Evolutionary conservation across 257 asterid genomes (phyloP).

Genomic region (Knoxia roxburghii): DNA sequence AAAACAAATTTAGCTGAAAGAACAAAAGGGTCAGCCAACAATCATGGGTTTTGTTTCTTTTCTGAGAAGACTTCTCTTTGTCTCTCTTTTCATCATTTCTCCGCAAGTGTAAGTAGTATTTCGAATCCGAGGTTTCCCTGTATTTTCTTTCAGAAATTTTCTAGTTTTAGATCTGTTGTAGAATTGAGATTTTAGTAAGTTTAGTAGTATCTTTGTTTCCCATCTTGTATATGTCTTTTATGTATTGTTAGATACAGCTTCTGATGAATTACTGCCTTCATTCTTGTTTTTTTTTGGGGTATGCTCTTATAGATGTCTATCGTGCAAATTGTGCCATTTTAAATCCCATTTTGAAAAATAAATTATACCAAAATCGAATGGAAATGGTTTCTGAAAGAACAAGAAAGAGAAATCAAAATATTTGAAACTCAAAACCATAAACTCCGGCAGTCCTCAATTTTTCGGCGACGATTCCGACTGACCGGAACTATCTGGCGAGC

Average conservation of each 20-base stretch:
- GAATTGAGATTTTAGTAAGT: not conserved
- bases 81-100: constrained; percentile 87
- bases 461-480: no score
- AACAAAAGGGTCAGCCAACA: not conserved
- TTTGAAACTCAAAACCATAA: no score
- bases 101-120: constrained; percentile 65
- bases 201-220: not conserved
- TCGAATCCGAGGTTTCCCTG: not conserved
- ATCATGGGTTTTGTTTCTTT: constrained; percentile 86
- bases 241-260: constrained; percentile 15
- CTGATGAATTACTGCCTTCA: not conserved
- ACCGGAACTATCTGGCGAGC: no score
- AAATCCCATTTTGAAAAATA: not conserved
- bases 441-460: no score
- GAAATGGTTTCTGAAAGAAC: no score
- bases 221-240: not conserved
- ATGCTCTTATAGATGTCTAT: no score
- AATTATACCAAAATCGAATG: no score
- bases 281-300: not conserved
- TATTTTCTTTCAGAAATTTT: not conserved
- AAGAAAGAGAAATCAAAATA: no score
- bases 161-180: constrained; percentile 36
- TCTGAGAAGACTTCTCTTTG: constrained; percentile 79
- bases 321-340: not conserved
- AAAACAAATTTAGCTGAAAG: not conserved